These are phyloP conservation scores for Aristolochia fimbriata DNA, from an alignment of 164 flowering plant species.

Conservation along the genomic window DNA sequence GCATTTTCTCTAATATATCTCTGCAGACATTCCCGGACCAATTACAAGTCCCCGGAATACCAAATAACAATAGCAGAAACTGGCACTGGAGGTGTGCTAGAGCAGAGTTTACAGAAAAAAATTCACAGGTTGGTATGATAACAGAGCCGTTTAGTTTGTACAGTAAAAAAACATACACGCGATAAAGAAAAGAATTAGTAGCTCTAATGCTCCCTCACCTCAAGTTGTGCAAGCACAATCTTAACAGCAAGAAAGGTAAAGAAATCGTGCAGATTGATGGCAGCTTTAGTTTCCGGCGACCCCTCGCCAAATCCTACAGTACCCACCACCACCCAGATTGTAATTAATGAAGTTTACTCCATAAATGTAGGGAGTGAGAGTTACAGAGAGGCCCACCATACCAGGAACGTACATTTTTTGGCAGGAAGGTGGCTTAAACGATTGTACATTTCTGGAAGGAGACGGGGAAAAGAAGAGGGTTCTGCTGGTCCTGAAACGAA, in stretches of 20 bases:
- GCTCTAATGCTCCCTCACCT: conserved; percentile 29
- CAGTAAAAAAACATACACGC: not conserved
- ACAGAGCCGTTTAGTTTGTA: not conserved
- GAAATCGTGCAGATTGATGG: conserved; percentile 64
- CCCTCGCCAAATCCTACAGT: conserved; percentile 82
- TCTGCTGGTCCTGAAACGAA: not conserved
- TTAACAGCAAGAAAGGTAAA: conserved; percentile 83
- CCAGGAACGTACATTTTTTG: conserved; percentile 90
- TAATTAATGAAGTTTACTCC: not conserved
- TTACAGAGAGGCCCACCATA: conserved; percentile 16
- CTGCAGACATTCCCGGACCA: too few relatives aligned
- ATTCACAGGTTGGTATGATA: not conserved
- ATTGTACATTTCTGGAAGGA: conserved; percentile 9
- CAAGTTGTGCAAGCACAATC: conserved; percentile 74
- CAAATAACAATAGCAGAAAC: too few relatives aligned
- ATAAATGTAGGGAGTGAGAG: not conserved
- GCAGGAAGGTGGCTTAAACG: conserved; percentile 32
- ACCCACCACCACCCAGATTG: not conserved
- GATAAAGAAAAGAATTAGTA: not conserved
- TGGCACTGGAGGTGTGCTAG: too few relatives aligned
- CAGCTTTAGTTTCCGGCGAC: conserved; percentile 87
- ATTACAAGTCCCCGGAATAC: too few relatives aligned
- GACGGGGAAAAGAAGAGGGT: not conserved
- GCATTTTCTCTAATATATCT: too few relatives aligned
- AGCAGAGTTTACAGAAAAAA: not conserved